Base-by-base conservation (phyloP, 2,329 filamentous ascomycete genomes). In the Aphanoascus verrucosus region DNA sequence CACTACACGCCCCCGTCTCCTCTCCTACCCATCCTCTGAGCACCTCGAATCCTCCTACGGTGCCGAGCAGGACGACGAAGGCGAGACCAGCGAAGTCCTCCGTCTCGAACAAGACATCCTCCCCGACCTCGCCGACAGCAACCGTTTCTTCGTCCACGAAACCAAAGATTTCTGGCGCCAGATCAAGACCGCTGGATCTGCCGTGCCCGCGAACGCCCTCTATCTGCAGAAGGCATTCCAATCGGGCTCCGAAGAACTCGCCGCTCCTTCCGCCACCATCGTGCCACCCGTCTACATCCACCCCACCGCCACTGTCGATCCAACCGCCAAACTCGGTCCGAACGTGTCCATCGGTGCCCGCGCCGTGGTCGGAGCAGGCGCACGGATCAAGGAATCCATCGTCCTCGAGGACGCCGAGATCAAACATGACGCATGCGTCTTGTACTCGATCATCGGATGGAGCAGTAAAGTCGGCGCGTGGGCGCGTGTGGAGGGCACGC, bases 151-250 rank as follows among this genome's bases (percentile, higher is more conserved):
- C 72, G 93, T 97, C 32, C 86, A 95, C 70, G 93, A 98, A 76
- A 97, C 91, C 60, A 94, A 94, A 75, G 93, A 97, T 70, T 98
- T 98, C 72, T 98, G 93, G 93, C 88, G 93, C 63, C 93, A 98
- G 77, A 97, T 98, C 80, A 98, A 98, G 81, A 96, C 93, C 1
- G 93, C 93, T 56, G 93, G 93, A 56, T 97, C 91, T 5, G 93
- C 93, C 48, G 89, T 98, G 28, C 93, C 93, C 14, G 93, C 93
- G 58, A 97, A 97, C 66, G 93, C 93, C 12, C 80, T 98, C 34
- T 98, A 98, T 73, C 82, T 98, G 52, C 88, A 94, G 69, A 88
- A 96, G 75, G 91, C 93, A 17, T 85, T 85, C 76, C 91, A 97
- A 72, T 80, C 77, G 43, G 82, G 83, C 61, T 88, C 87, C 38